A percentile compares a stretch with the other conserved stretches of the same genome.
phyloP scores from a whole-genome alignment of 768 basidiomycete genomes.

The Zangia roseola region DNA sequence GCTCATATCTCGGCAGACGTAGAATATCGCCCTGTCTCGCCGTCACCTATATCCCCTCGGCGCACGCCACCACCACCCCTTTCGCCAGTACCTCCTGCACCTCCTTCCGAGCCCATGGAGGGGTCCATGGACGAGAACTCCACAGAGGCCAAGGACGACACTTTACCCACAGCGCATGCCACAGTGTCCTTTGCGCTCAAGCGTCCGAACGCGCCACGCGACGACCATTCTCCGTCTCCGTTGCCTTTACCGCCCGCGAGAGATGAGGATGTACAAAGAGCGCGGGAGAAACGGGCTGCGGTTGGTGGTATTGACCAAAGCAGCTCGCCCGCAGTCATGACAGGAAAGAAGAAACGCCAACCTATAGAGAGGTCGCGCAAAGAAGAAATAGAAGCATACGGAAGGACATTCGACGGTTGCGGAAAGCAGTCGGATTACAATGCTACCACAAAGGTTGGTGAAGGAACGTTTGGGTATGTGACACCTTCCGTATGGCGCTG shows the following conservation, averaged over 20 bases:
- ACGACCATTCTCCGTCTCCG: conserved; percentile 45
- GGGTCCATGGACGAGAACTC: conserved; percentile 16
- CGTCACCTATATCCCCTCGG: conserved; percentile 22
- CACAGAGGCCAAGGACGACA: conserved; percentile 24
- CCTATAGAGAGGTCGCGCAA: conserved; percentile 53
- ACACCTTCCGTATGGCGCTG: not conserved
- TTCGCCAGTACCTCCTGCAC: conserved; percentile 27
- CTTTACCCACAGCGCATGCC: conserved; percentile 37
- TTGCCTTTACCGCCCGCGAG: conserved; percentile 32
- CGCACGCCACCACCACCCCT: conserved; percentile 19
- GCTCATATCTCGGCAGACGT: conserved; percentile 7
- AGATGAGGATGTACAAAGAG: conserved; percentile 26
- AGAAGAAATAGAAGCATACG: conserved; percentile 68
- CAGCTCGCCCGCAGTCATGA: not conserved
- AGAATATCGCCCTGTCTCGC: conserved; percentile 23
- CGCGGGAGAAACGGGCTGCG: conserved; percentile 25
- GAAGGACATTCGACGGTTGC: conserved; percentile 65
- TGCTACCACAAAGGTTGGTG: conserved; percentile 84
- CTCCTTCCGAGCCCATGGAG: conserved; percentile 39
- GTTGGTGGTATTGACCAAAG: conserved; percentile 7
- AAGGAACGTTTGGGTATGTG: conserved; percentile 94
- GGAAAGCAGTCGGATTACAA: conserved; percentile 76
- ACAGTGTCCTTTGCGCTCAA: conserved; percentile 43
- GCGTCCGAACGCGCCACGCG: conserved; percentile 47
- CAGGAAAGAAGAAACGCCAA: conserved; percentile 37